A percentile compares a stretch with the other conserved stretches of the same genome.
These are phyloP conservation scores for Pseudocercospora musae DNA, from an alignment of 2,329 filamentous ascomycete species.

Conservation along the genomic window DNA sequence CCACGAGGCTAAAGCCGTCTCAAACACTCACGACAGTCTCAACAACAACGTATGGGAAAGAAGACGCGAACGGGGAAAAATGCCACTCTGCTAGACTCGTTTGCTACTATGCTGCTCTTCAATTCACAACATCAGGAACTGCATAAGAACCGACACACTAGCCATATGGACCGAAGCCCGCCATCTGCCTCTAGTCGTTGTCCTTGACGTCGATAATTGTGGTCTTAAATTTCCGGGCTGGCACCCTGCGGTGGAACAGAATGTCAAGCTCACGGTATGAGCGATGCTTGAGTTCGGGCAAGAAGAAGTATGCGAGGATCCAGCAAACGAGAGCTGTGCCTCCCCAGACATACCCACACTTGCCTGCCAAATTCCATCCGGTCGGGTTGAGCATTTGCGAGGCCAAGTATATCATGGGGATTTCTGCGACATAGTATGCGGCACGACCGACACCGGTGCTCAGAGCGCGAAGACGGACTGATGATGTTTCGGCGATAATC, in stretches of 20 bases:
- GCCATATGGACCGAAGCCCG: not conserved
- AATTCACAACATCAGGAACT: not conserved
- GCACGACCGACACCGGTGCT: slow-evolving; percentile 28
- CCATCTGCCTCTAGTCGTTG: slow-evolving; percentile 7
- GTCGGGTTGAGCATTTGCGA: slow-evolving; percentile 28
- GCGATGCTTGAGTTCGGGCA: slow-evolving; percentile 47
- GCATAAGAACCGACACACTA: not conserved
- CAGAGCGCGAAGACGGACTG: slow-evolving; percentile 27
- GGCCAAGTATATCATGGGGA: slow-evolving; percentile 24
- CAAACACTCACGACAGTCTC: not conserved
- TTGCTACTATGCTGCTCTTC: not conserved
- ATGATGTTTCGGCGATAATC: slow-evolving; percentile 30
- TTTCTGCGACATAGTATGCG: slow-evolving; percentile 28
- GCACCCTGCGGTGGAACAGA: slow-evolving; percentile 43
- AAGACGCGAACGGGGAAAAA: not conserved
- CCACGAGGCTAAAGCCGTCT: not conserved
- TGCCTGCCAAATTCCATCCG: slow-evolving; percentile 40
- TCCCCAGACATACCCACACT: slow-evolving; percentile 51
- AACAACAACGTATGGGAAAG: not conserved
- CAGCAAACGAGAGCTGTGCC: slow-evolving; percentile 43
- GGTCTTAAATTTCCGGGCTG: slow-evolving; percentile 46
- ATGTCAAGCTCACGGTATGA: slow-evolving; percentile 48
- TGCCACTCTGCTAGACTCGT: not conserved
- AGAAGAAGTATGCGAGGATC: slow-evolving; percentile 42
- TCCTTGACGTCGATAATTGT: slow-evolving; percentile 40